A percentile compares a stretch with the other conserved stretches of the same genome.
phyloP scores from a whole-genome alignment of 2,329 filamentous ascomycete genomes.

The Penicillium sp. region DNA sequence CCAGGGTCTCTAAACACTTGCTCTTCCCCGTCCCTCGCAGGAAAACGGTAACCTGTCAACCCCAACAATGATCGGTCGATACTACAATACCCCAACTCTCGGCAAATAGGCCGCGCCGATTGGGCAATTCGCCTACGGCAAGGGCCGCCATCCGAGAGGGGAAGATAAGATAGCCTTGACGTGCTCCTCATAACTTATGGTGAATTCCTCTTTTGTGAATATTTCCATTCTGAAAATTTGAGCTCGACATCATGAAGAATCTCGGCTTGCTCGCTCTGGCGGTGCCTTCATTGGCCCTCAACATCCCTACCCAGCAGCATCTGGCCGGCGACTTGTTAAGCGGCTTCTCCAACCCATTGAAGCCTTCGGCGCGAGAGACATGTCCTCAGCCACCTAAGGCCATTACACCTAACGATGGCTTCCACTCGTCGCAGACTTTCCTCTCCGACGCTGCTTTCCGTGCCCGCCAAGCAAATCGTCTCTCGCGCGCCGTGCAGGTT shows the following conservation, averaged over 20 bases:
- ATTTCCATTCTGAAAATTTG: background rate
- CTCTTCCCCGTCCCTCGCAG: background rate
- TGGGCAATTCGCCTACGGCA: conserved; percentile 18
- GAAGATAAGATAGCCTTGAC: conserved; percentile 21
- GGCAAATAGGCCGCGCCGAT: conserved; percentile 16
- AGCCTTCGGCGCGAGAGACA: conserved; percentile 16
- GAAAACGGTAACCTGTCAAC: background rate
- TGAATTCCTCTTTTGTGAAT: background rate
- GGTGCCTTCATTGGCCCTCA: conserved; percentile 25
- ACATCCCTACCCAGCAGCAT: conserved; percentile 28
- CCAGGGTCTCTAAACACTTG: background rate
- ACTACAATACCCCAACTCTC: conserved; percentile 15
- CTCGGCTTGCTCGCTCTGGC: conserved; percentile 19
- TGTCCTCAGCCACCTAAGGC: conserved; percentile 36
- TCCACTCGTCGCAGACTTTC: conserved; percentile 31
- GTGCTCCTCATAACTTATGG: conserved; percentile 4
- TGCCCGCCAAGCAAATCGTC: conserved; percentile 49
- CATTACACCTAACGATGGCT: conserved; percentile 27
- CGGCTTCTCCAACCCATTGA: background rate
- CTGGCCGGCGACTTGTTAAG: conserved; percentile 15
- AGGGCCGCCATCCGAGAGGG: conserved; percentile 17
- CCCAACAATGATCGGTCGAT: background rate
- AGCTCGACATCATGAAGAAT: conserved; percentile 17
- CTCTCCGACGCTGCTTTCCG: conserved; percentile 32
- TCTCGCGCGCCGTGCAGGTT: conserved; percentile 59